Evolutionary conservation across 495 filamentous ascomycete genomes (phyloP).

Genomic region (Aspergillus biplanus): DNA sequence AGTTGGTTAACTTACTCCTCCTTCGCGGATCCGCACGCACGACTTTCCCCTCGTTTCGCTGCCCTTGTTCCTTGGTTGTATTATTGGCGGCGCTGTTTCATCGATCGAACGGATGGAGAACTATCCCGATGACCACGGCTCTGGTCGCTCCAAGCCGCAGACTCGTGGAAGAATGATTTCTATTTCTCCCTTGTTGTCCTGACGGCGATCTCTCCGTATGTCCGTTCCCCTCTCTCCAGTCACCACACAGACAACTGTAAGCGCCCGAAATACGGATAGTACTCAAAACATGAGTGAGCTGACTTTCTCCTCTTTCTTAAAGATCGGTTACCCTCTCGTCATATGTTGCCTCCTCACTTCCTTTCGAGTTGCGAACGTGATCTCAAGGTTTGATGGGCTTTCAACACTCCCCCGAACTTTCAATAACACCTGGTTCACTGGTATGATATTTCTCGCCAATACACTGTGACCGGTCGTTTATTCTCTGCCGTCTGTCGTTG

Average conservation of each 20-base stretch:
- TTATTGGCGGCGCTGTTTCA: slow-evolving; percentile 22
- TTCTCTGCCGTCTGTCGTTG: slow-evolving; percentile 1
- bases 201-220: slow-evolving; percentile 20
- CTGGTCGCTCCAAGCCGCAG: slow-evolving; percentile 5
- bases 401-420: not conserved
- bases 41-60: slow-evolving; percentile 23
- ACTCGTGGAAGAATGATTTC: slow-evolving; percentile 30
- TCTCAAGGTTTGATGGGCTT: not conserved
- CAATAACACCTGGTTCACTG: slow-evolving; percentile 6
- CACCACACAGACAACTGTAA: slow-evolving; percentile 14
- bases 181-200: slow-evolving; percentile 19
- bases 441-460: slow-evolving; percentile 13
- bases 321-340: not conserved
- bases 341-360: not conserved
- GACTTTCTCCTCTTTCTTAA: slow-evolving; percentile 6
- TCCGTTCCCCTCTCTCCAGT: slow-evolving; percentile 8
- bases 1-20: slow-evolving; percentile 1
- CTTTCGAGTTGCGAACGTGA: slow-evolving; percentile 1
- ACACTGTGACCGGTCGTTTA: not conserved
- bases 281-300: not conserved
- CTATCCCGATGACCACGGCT: slow-evolving; percentile 14
- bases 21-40: slow-evolving; percentile 12
- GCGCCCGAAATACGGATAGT: not conserved
- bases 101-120: slow-evolving; percentile 19
- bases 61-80: slow-evolving; percentile 13